Percentiles rank a stretch among this genome's conserved stretches.
Conservation (phyloP, 352 stramenopile species). For the Globisporangium radiosum region DNA sequence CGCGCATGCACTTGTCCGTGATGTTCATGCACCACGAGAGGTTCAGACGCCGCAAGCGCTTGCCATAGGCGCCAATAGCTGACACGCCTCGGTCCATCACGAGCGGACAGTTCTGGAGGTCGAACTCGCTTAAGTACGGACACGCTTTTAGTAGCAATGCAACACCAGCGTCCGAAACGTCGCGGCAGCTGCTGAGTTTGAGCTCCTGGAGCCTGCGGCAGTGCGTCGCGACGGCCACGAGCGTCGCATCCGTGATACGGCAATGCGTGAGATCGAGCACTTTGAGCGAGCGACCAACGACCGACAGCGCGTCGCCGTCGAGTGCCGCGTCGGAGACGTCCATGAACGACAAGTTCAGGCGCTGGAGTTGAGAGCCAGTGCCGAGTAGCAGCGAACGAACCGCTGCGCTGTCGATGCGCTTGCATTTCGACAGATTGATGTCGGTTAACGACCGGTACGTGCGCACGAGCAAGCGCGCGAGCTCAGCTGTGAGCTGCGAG, state of each 20-base stretch:
- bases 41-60: slow-evolving; percentile 60
- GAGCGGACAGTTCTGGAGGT: slow-evolving; percentile 79
- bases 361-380: slow-evolving; percentile 30
- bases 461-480: slow-evolving; percentile 76
- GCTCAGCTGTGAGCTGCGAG: slow-evolving; percentile 70
- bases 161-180: slow-evolving; percentile 74
- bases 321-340: slow-evolving; percentile 68
- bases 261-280: slow-evolving; percentile 70
- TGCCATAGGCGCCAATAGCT: slow-evolving; percentile 40
- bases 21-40: slow-evolving; percentile 88
- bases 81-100: slow-evolving; percentile 67
- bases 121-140: slow-evolving; percentile 37
- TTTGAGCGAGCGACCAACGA: slow-evolving; percentile 40
- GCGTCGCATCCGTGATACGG: slow-evolving; percentile 57
- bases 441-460: slow-evolving; percentile 67
- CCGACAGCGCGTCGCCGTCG: slow-evolving; percentile 27
- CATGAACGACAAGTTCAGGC: slow-evolving; percentile 82
- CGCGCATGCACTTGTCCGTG: slow-evolving; percentile 75
- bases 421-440: slow-evolving; percentile 80
- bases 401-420: slow-evolving; percentile 73
- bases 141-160: slow-evolving; percentile 56
- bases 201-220: slow-evolving; percentile 61
- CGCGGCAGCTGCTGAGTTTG: slow-evolving; percentile 67
- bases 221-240: slow-evolving; percentile 55
- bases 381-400: slow-evolving; percentile 61